A percentile compares a stretch with the other conserved stretches of the same genome.
Evolutionary conservation across 495 filamentous ascomycete species (phyloP).

Genomic region (Aspergillus funiculosus): DNA sequence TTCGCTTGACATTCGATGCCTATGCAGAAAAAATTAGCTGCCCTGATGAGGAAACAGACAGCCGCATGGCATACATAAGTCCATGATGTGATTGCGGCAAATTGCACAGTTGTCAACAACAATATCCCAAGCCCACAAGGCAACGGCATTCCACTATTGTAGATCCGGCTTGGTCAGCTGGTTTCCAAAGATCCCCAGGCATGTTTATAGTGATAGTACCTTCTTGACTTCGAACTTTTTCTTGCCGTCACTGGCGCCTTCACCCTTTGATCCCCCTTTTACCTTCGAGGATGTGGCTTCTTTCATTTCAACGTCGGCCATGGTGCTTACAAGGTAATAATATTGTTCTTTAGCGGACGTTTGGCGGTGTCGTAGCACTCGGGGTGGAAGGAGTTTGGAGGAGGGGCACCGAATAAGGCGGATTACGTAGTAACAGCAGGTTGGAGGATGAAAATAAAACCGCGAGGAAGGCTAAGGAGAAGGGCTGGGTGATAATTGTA

Average conservation of each 20-base stretch:
- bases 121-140: conserved; percentile 99
- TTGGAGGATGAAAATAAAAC: not conserved
- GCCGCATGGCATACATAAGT: conserved; percentile 66
- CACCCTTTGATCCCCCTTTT: conserved; percentile 57
- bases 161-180: conserved; percentile 4
- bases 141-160: conserved; percentile 93
- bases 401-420: conserved; percentile 15
- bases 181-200: not conserved
- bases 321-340: conserved; percentile 38
- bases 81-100: conserved; percentile 99
- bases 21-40: conserved; percentile 28
- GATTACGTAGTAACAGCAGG: conserved; percentile 19
- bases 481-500: no score
- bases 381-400: not conserved
- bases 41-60: not conserved
- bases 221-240: conserved; percentile 98
- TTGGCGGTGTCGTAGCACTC: not conserved
- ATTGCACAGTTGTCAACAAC: conserved; percentile 99
- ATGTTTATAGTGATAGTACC: conserved; percentile 42
- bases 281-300: conserved; percentile 62
- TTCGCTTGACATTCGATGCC: conserved; percentile 99
- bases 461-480: no score
- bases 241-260: conserved; percentile 63
- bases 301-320: conserved; percentile 98
- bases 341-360: no score